Evolutionary conservation across 208 protist species (phyloP).

Genomic region (Leishmania amazonensis): DNA sequence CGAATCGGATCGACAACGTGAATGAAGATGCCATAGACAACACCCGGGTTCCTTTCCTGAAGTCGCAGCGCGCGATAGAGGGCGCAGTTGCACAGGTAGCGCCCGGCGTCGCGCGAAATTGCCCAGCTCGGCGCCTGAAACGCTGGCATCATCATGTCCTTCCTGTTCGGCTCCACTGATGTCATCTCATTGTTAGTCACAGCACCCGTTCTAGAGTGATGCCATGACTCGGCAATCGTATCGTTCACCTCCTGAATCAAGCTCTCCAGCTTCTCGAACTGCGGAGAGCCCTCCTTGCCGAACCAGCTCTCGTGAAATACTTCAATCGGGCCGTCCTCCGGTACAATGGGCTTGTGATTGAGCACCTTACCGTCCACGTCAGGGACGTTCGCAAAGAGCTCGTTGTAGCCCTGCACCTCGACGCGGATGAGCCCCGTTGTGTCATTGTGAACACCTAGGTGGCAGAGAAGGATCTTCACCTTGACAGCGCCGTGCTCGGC

Average conservation of each 20-base stretch:
- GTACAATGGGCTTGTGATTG: slow-evolving; percentile 52
- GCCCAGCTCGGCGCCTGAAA: slow-evolving; percentile 44
- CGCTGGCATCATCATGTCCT: slow-evolving; percentile 35
- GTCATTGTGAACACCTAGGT: slow-evolving; percentile 66
- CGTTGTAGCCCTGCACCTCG: slow-evolving; percentile 72
- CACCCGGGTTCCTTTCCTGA: slow-evolving; percentile 40
- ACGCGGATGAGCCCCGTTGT: slow-evolving; percentile 44
- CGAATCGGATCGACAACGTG: slow-evolving; percentile 46
- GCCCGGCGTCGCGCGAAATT: slow-evolving; percentile 61
- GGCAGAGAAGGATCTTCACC: slow-evolving; percentile 48
- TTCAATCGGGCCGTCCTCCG: slow-evolving; percentile 31
- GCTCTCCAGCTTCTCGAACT: slow-evolving; percentile 34
- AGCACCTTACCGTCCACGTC: slow-evolving; percentile 47
- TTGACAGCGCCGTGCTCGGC: slow-evolving; percentile 14
- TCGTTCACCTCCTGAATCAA: slow-evolving; percentile 26
- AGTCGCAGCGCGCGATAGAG: slow-evolving; percentile 59
- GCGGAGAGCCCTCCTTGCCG: slow-evolving; percentile 24
- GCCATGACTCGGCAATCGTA: slow-evolving; percentile 7
- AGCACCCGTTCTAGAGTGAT: neutral
- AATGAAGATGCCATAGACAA: slow-evolving; percentile 53
- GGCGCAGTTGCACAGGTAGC: slow-evolving; percentile 76
- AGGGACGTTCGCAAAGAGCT: slow-evolving; percentile 47
- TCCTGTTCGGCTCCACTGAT: neutral
- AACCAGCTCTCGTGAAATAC: slow-evolving; percentile 49
- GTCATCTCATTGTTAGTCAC: neutral